Base-by-base conservation (phyloP, 2,329 filamentous ascomycete genomes). In the Penicillium corylophilum region DNA sequence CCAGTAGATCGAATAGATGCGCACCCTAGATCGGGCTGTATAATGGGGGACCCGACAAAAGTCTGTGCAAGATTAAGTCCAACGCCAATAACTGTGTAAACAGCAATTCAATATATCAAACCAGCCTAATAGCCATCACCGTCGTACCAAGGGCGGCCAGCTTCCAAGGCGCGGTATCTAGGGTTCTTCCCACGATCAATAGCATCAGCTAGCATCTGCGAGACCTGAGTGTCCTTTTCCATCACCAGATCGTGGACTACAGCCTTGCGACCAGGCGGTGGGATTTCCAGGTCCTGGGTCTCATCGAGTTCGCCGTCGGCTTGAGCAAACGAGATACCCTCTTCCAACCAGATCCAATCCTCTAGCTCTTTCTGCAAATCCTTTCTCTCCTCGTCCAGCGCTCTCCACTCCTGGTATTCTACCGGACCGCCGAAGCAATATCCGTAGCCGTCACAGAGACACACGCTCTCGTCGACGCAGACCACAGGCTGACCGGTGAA, bases 391-490 rank as follows among this genome's bases (percentile, higher is more conserved):
- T 44, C 8, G 33, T 55, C 54, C 13, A 54, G 18, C 18, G 46
- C 46, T 7, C 39, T 44, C 33, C 51, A 63, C 2, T 26, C 23
- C 12, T 53, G 48, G 22, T 45, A 61, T 8, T 56, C 48, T n/a
- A 56, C 53, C 1, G 50, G 43, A 8, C 62, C 46, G 10, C 57
- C 62, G 22, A 64, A 60, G 36, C 84, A 87, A 9, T 82, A 69
- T 1, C 84, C 84, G 44, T 80, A 87, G 5, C 81, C 82, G 53
- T 86, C 83, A 63, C 84, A 87, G 54, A 84, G 83, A 68, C 84
- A 87, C 0, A 79, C 67, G 50, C 80, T 74, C 68, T 83, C 79
- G 26, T 68, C 68, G 3, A 76, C 74, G 50, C 78, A 80, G 39
- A 73, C 61, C 23, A 72, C 67, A 13, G 67, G 61, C 39, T 76